Conservation (phyloP, 2,329 filamentous ascomycete genomes). For the Sporothrix humicola region DNA sequence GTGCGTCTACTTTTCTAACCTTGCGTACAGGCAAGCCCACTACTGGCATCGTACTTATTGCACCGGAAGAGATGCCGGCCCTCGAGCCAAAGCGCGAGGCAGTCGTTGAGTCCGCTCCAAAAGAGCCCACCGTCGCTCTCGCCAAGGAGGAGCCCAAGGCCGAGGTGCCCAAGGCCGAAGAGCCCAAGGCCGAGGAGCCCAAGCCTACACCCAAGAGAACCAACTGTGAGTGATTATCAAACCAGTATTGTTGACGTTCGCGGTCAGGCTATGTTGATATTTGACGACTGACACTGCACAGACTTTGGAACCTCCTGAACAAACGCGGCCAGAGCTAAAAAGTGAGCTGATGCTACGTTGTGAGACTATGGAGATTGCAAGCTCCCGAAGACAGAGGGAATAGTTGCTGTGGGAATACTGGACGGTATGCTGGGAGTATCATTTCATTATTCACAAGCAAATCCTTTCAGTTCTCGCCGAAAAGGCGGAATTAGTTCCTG, state of each 20-base stretch:
- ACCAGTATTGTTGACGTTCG: neutral
- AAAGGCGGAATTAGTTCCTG: neutral
- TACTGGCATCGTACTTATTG: too few species aligned
- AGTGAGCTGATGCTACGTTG: neutral
- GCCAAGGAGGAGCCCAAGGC: too few species aligned
- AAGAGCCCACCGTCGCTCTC: too few species aligned
- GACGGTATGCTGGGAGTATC: neutral
- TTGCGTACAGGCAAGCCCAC: neutral
- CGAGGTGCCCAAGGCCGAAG: neutral
- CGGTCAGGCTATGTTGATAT: neutral
- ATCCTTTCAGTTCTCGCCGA: neutral
- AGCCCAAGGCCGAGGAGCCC: neutral
- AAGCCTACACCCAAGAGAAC: neutral
- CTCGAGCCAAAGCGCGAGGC: neutral
- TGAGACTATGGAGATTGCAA: neutral
- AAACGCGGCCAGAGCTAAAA: neutral
- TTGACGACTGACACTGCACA: neutral
- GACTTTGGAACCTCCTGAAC: neutral
- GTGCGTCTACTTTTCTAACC: neutral
- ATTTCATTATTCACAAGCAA: slow-evolving; percentile 8
- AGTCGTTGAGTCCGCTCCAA: neutral
- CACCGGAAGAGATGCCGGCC: neutral
- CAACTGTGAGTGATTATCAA: neutral
- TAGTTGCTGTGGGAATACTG: neutral
- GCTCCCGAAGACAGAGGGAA: neutral